A percentile compares a stretch with the other conserved stretches of the same genome.
These are phyloP conservation scores for Metarhizium humberi DNA, from an alignment of 2,329 filamentous ascomycete species.

Conservation along the genomic window DNA sequence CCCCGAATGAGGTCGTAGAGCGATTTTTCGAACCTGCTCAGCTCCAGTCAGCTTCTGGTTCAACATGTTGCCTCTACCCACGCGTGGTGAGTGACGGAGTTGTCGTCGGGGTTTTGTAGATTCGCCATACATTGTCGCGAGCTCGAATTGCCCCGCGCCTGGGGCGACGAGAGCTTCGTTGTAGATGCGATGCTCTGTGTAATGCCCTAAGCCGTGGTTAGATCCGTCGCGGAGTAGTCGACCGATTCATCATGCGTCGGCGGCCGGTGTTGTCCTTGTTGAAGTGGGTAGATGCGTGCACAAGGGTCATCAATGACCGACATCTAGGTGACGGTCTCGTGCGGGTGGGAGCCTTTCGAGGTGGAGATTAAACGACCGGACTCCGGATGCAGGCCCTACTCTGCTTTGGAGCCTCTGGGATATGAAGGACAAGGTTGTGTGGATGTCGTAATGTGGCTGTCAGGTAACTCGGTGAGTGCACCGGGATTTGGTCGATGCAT, in stretches of 20 bases:
- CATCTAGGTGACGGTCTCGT: not conserved
- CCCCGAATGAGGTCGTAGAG: slow-evolving; percentile 97
- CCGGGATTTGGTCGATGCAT: too few species aligned
- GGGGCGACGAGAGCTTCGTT: slow-evolving; percentile 8
- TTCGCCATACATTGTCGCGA: slow-evolving; percentile 2
- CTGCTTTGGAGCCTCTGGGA: too few species aligned
- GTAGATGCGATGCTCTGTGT: slow-evolving; percentile 3
- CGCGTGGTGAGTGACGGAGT: not conserved
- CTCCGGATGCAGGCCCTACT: too few species aligned
- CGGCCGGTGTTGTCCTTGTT: not conserved
- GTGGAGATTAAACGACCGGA: too few species aligned
- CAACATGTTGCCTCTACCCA: not conserved
- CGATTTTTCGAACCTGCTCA: slow-evolving; percentile 90
- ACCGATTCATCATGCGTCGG: slow-evolving; percentile 14
- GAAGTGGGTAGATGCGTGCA: not conserved
- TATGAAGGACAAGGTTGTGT: too few species aligned
- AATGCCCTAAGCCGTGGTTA: slow-evolving; percentile 9
- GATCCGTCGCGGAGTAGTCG: slow-evolving; percentile 8
- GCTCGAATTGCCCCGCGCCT: slow-evolving; percentile 16
- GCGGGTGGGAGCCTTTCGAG: not conserved
- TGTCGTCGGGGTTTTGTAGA: not conserved
- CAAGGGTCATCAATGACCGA: not conserved
- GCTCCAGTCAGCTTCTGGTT: not conserved
- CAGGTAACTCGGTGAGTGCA: not conserved
- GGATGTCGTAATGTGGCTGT: too few species aligned